Evolutionary conservation across 2,329 filamentous ascomycete genomes (phyloP).

Genomic region (Botrytis squamosa): DNA sequence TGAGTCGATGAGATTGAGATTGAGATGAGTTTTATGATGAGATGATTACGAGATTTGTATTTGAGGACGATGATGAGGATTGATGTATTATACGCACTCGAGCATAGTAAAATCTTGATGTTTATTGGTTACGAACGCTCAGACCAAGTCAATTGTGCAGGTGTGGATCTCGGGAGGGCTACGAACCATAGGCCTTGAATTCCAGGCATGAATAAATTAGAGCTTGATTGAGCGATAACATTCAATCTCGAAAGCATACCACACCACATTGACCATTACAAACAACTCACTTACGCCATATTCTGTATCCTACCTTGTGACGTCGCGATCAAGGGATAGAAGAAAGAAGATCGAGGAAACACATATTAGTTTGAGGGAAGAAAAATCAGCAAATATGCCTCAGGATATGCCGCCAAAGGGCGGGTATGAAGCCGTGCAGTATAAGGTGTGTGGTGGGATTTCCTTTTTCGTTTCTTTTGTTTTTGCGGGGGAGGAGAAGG

Average conservation of each 20-base stretch:
- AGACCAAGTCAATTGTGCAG: neutral
- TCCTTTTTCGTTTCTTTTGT: neutral
- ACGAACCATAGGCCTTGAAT: neutral
- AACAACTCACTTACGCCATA: neutral
- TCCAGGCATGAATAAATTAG: neutral
- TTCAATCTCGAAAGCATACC: neutral
- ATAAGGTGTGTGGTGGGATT: constrained; percentile 65
- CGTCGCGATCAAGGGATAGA: neutral
- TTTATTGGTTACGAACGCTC: neutral
- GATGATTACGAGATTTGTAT: neutral
- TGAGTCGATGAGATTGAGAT: neutral
- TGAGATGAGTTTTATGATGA: neutral
- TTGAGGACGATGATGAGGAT: neutral
- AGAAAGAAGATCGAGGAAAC: neutral
- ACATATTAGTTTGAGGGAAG: neutral
- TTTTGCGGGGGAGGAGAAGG: neutral
- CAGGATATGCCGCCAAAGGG: constrained; percentile 96
- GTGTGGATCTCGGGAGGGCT: neutral
- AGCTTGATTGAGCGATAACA: neutral
- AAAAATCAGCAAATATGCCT: constrained; percentile 64
- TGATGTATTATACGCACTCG: neutral
- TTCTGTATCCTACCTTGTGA: neutral
- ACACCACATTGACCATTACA: neutral
- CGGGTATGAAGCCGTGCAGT: constrained; percentile 95
- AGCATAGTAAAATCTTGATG: neutral